A percentile compares a stretch with the other conserved stretches of the same genome.
phyloP scores from a whole-genome alignment of 495 filamentous ascomycete species.

The Tuber indicum region DNA sequence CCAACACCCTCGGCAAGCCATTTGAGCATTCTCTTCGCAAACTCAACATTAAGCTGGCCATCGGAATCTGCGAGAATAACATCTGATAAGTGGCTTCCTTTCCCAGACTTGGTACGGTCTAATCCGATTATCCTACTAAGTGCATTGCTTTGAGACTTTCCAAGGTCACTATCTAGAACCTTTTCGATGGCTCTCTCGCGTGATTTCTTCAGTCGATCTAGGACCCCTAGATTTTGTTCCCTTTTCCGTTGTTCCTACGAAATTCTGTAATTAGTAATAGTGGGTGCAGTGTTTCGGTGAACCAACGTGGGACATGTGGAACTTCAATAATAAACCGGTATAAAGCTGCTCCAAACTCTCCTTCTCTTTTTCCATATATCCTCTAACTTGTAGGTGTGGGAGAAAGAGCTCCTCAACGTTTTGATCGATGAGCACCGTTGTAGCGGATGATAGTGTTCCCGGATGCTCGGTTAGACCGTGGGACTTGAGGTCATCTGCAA shows the following conservation, averaged over 20 bases:
- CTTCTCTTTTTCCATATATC: slow-evolving; percentile 92
- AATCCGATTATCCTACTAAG: slow-evolving; percentile 40
- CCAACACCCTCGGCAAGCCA: slow-evolving; percentile 97
- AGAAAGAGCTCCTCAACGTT: slow-evolving; percentile 96
- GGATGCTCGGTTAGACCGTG: slow-evolving; percentile 95
- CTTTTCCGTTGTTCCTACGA: slow-evolving; percentile 43
- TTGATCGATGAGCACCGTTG: slow-evolving; percentile 78
- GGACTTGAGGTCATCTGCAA: slow-evolving; percentile 87
- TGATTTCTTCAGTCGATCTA: slow-evolving; percentile 42
- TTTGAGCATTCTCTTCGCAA: slow-evolving; percentile 90
- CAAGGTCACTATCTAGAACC: slow-evolving; percentile 40
- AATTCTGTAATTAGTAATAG: neutral
- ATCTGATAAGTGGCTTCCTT: slow-evolving; percentile 46
- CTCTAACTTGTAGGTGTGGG: slow-evolving; percentile 86
- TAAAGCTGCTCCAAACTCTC: slow-evolving; percentile 85
- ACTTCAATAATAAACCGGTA: slow-evolving; percentile 89
- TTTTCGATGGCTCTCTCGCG: slow-evolving; percentile 41
- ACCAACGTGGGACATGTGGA: slow-evolving; percentile 71
- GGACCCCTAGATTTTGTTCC: slow-evolving; percentile 40
- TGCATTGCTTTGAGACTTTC: slow-evolving; percentile 40
- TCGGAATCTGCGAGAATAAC: slow-evolving; percentile 87
- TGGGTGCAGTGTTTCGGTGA: slow-evolving; percentile 10
- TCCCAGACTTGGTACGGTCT: slow-evolving; percentile 35
- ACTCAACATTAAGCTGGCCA: slow-evolving; percentile 71
- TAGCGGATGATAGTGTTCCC: slow-evolving; percentile 80